Evolutionary conservation across 2,329 filamentous ascomycete species (phyloP).

Genomic region (Trichoderma sp.): DNA sequence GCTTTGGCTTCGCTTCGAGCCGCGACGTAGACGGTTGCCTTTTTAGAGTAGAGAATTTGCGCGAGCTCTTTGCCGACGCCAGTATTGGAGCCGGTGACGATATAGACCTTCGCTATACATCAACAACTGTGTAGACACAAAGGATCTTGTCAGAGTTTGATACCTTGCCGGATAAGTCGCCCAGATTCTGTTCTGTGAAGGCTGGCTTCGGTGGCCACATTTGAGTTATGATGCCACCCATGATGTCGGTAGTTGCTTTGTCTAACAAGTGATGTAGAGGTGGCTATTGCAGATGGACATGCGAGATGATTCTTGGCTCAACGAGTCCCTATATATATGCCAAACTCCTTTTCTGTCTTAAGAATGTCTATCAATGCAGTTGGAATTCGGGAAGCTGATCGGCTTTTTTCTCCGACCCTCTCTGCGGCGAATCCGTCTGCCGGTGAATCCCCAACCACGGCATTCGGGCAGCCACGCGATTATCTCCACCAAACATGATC

Average conservation of each 20-base stretch:
- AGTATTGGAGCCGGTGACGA: conserved; percentile 44
- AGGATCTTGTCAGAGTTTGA: conserved; percentile 22
- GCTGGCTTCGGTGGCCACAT: conserved; percentile 17
- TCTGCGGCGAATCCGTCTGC: neutral
- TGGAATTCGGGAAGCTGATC: neutral
- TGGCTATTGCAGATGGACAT: neutral
- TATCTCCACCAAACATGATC: neutral
- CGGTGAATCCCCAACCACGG: neutral
- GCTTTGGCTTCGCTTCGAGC: conserved; percentile 46
- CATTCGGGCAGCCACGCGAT: neutral
- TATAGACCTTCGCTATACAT: conserved; percentile 38
- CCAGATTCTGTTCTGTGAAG: conserved; percentile 59
- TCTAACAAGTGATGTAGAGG: neutral
- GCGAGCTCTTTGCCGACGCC: conserved; percentile 50
- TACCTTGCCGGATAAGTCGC: conserved; percentile 48
- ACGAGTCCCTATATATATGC: neutral
- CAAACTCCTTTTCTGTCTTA: neutral
- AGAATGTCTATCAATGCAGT: neutral
- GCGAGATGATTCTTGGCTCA: neutral
- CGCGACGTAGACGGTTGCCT: conserved; percentile 54
- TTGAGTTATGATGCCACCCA: conserved; percentile 1
- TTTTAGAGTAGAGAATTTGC: conserved; percentile 50
- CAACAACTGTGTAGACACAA: neutral
- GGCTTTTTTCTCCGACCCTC: neutral
- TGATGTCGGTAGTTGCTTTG: neutral